Percentiles rank a stretch among this genome's conserved stretches.
Conservation (phyloP, 148 eudicot species). For the Chenopodium quinoa region DNA sequence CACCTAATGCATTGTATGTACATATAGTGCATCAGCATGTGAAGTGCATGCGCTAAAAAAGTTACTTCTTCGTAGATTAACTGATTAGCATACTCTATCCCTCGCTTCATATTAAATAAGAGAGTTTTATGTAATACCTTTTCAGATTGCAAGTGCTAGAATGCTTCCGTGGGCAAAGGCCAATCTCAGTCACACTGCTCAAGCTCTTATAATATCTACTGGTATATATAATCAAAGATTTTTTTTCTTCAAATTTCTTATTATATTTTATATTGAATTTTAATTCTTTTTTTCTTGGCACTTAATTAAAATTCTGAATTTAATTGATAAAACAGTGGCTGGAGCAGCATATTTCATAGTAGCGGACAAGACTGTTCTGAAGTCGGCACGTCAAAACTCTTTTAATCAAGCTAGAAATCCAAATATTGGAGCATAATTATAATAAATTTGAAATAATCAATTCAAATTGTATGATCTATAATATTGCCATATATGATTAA, state of each 20-base stretch:
- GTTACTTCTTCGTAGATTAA: too few relatives aligned
- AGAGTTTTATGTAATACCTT: background rate
- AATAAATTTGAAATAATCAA: too few relatives aligned
- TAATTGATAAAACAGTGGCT: constrained; percentile 32
- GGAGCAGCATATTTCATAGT: constrained; percentile 76
- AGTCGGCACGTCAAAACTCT: constrained; percentile 62
- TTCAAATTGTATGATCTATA: background rate
- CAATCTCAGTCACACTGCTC: constrained; percentile 70
- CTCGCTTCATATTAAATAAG: too few relatives aligned
- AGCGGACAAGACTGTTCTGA: constrained; percentile 75
- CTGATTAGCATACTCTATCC: too few relatives aligned
- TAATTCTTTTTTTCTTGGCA: background rate
- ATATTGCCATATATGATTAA: background rate
- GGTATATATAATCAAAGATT: background rate
- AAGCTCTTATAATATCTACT: constrained; percentile 68
- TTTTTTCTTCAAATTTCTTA: background rate
- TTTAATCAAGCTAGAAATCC: constrained; percentile 29
- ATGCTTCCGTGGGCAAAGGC: constrained; percentile 90
- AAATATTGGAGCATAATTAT: constrained; percentile 22
- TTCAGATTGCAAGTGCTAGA: constrained; percentile 68
- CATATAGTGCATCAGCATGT: too few relatives aligned
- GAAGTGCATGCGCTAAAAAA: too few relatives aligned
- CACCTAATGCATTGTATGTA: too few relatives aligned
- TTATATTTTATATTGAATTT: background rate
- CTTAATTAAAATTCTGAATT: background rate